Evolutionary conservation across 1,284 basidiomycete species (phyloP), one percentile per base, ranked within the genome.

Genomic region (Trametes hirsuta): DNA sequence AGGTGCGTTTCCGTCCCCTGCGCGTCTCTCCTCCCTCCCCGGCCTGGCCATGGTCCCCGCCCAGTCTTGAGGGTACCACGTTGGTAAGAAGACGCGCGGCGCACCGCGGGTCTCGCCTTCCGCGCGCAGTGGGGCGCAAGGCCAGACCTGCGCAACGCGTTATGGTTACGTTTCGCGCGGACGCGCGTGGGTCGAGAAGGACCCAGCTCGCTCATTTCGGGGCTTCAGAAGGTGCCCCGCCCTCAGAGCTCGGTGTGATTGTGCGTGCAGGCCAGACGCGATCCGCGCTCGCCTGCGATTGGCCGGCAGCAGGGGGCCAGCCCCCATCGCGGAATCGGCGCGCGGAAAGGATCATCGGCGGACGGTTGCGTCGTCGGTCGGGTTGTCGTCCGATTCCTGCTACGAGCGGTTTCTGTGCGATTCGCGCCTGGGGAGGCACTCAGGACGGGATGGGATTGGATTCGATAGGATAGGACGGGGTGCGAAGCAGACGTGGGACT

Each of bases 1-100:
- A 83, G 75, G 80, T 80, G 48, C 47, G 62, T 65, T 24, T 15
- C 18, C n/a, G 47, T 21, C 18, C 18, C 18, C 18, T 18, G 18
- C 18, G 18, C 18, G 18, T 18, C 18, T 18, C 18, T 18, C 18
- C 18, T 18, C 18, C 18, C 18, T 18, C 18, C 18, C 18, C 18
- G 18, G 18, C 18, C 18, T 18, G 18, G 18, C 18, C 18, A 18
- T 18, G 18, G 18, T 18, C 18, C 18, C 18, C 18, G 18, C 18
- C 18, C 18, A 18, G 18, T 18, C 18, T 18, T 34, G 24, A 12
- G 18, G 6, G 36, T 14, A 12, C 1, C 34, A 24, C n/a, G 9
- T 21, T 2, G 15, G 48, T 21, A 42, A 47, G 34, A 12, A 12
- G 5, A 14, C 15, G 25, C 45, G 45, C 49, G 15, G 8, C 49